A percentile compares a stretch with the other conserved stretches of the same genome.
phyloP scores from a whole-genome alignment of 331 rosid genomes.

The Pyracantha coccinea region DNA sequence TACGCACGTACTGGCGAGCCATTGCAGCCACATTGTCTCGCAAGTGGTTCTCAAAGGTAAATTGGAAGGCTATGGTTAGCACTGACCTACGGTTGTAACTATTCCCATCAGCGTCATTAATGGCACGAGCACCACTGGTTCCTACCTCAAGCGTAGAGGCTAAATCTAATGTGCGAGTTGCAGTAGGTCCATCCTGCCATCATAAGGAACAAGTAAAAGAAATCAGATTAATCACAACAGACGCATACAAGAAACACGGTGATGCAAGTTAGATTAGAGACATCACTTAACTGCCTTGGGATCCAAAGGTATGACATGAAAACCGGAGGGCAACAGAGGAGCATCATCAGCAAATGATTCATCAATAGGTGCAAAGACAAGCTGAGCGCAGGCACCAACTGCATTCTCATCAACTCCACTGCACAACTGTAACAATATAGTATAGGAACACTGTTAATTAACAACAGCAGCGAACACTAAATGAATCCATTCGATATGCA shows the following conservation, averaged over 20 bases:
- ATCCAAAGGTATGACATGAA: constrained; percentile 89
- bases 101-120: constrained; percentile 46
- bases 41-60: constrained; percentile 75
- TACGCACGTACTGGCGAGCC: constrained; percentile 97
- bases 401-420: constrained; percentile 89
- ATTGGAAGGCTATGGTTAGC: constrained; percentile 91
- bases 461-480: background rate
- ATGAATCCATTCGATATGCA: background rate
- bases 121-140: constrained; percentile 45
- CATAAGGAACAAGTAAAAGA: background rate
- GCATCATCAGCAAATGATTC: constrained; percentile 98
- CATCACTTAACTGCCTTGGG: constrained; percentile 61
- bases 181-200: constrained; percentile 58
- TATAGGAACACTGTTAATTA: background rate
- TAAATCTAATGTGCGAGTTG: constrained; percentile 75
- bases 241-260: background rate
- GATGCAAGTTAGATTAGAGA: background rate
- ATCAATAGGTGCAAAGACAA: constrained; percentile 94
- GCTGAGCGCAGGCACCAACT: constrained; percentile 87
- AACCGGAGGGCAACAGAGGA: constrained; percentile 87
- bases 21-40: constrained; percentile 91
- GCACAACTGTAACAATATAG: constrained; percentile 51
- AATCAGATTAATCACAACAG: background rate
- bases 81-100: constrained; percentile 76
- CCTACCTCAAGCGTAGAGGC: constrained; percentile 93